Conservation (phyloP, 306 rosid genomes). For the Prunus salicina region DNA sequence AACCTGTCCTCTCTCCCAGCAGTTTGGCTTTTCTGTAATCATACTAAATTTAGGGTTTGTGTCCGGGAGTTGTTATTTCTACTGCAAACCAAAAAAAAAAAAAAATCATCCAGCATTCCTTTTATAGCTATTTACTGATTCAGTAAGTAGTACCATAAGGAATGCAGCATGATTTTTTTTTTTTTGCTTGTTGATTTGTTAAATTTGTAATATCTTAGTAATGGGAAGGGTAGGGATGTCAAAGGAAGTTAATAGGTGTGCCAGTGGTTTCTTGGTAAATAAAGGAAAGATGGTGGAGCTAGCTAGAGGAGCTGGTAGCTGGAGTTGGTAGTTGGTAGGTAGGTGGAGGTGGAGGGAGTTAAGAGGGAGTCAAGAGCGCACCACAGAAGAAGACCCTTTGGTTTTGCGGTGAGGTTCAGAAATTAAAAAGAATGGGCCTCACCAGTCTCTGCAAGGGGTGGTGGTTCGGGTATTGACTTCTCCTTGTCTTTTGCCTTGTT, state of each 20-base stretch:
- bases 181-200: not conserved
- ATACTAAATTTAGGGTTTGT: not conserved
- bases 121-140: not conserved
- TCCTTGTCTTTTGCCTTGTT: constrained; percentile 51
- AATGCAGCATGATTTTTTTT: not conserved
- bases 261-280: constrained; percentile 13
- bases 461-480: constrained; percentile 99
- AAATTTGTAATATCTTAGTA: not conserved
- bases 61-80: not conserved
- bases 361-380: constrained; percentile 99
- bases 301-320: not conserved
- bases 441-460: constrained; percentile 57
- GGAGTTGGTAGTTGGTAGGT: constrained; percentile 23
- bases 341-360: not conserved
- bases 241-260: not conserved
- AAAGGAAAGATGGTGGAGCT: constrained; percentile 14
- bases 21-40: not conserved
- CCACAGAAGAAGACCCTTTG: constrained; percentile 71
- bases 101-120: not conserved
- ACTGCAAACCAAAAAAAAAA: not conserved
- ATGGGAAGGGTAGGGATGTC: not conserved
- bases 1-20: not conserved
- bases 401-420: constrained; percentile 35
- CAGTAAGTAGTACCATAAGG: not conserved
- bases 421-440: constrained; percentile 25